Conservation (phyloP, 352 stramenopile species). For the Phytophthora nicotianae region DNA sequence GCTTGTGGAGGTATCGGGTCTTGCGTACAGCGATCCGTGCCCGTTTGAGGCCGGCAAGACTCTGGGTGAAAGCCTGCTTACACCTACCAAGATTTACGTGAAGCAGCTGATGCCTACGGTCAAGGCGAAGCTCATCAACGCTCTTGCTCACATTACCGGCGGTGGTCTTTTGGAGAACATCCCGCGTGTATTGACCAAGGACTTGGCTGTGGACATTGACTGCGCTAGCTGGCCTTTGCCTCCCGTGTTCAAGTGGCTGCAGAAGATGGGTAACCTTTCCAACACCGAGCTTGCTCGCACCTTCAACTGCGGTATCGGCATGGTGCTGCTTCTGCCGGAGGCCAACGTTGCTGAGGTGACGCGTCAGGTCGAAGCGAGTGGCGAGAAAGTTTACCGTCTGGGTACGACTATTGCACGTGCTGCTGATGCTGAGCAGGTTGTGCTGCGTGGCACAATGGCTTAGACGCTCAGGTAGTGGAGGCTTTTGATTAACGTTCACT, state of each 20-base stretch:
- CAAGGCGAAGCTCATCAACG: conserved; percentile 87
- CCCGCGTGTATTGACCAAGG: conserved; percentile 93
- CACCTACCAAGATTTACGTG: conserved; percentile 98
- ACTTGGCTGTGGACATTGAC: conserved; percentile 94
- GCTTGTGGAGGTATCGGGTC: conserved; percentile 92
- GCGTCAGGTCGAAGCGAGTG: conserved; percentile 74
- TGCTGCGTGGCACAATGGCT: conserved; percentile 77
- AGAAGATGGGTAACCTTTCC: conserved; percentile 91
- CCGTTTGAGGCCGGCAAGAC: conserved; percentile 84
- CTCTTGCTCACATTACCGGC: conserved; percentile 98
- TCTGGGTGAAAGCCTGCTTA: conserved; percentile 95
- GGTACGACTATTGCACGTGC: conserved; percentile 75
- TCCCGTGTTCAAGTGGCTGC: conserved; percentile 98
- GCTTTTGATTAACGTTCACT: conserved; percentile 24
- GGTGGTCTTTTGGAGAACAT: conserved; percentile 99
- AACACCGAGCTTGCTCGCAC: conserved; percentile 96
- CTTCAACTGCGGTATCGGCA: conserved; percentile 99
- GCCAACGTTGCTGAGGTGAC: conserved; percentile 91
- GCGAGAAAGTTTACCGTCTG: conserved; percentile 92
- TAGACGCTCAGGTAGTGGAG: conserved; percentile 39
- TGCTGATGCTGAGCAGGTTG: conserved; percentile 79
- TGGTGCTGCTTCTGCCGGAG: conserved; percentile 96
- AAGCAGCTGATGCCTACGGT: conserved; percentile 86
- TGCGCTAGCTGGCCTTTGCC: conserved; percentile 91
- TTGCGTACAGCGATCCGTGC: conserved; percentile 77